A percentile compares a stretch with the other conserved stretches of the same genome.
Conservation (phyloP, 148 eudicot genomes). For the Amaranthus cruentus region DNA sequence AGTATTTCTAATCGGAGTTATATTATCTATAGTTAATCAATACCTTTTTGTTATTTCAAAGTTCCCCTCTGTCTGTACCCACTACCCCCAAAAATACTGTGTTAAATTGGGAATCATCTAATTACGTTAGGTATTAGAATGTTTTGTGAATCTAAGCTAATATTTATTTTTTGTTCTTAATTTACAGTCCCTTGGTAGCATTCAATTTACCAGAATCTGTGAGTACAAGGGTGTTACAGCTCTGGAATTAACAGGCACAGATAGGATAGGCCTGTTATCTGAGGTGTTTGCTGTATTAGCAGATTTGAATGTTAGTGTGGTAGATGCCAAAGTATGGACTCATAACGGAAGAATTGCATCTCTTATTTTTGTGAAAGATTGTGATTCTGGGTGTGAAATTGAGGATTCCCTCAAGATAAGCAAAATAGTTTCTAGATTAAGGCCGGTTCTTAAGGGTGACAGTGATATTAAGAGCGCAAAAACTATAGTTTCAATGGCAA, state of each 20-base stretch:
- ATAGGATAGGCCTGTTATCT: slow-evolving; percentile 70
- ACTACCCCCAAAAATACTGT: too few relatives aligned
- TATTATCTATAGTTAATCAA: background rate
- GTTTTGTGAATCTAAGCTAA: background rate
- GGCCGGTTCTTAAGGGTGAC: slow-evolving; percentile 80
- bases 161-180: background rate
- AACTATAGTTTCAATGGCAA: slow-evolving; percentile 57
- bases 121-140: too few relatives aligned
- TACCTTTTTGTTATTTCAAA: background rate
- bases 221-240: slow-evolving; percentile 63
- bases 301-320: slow-evolving; percentile 60
- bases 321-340: slow-evolving; percentile 84
- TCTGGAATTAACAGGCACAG: slow-evolving; percentile 73
- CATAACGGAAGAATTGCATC: slow-evolving; percentile 89
- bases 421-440: slow-evolving; percentile 51
- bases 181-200: slow-evolving; percentile 65
- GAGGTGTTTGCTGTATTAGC: slow-evolving; percentile 88
- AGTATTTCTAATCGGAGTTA: background rate
- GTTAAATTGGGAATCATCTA: too few relatives aligned
- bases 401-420: slow-evolving; percentile 52
- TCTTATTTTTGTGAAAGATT: slow-evolving; percentile 66
- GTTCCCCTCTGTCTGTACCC: too few relatives aligned
- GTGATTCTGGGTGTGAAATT: slow-evolving; percentile 60
- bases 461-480: slow-evolving; percentile 76
- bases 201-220: slow-evolving; percentile 42